Percentiles rank a stretch among this genome's conserved stretches.
phyloP scores from a whole-genome alignment of 176 grass and related monocot species.

The Typha latifolia region DNA sequence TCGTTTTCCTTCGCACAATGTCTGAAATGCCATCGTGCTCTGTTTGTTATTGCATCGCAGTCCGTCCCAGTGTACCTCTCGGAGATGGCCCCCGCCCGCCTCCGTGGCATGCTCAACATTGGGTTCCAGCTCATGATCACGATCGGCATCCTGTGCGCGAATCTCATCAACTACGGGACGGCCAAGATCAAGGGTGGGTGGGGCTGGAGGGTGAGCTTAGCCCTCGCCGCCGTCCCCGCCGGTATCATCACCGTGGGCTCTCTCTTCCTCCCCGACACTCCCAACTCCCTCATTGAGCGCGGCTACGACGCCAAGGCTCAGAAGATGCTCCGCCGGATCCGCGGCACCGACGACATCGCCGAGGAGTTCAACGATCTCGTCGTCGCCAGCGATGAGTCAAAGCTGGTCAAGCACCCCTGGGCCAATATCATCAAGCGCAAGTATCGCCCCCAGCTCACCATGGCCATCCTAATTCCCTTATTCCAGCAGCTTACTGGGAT shows the following conservation, averaged over 20 bases:
- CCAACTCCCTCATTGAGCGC: slow-evolving; percentile 83
- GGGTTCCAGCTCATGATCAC: slow-evolving; percentile 96
- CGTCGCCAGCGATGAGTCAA: slow-evolving; percentile 65
- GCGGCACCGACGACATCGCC: slow-evolving; percentile 67
- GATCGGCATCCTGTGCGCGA: slow-evolving; percentile 69
- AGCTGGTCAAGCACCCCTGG: slow-evolving; percentile 56
- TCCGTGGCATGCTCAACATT: slow-evolving; percentile 96
- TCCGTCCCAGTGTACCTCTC: slow-evolving; percentile 88
- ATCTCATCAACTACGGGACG: slow-evolving; percentile 85
- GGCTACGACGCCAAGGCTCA: slow-evolving; percentile 46
- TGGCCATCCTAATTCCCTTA: slow-evolving; percentile 61
- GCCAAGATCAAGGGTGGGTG: slow-evolving; percentile 68
- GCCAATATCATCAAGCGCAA: slow-evolving; percentile 50
- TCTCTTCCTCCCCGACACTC: slow-evolving; percentile 87
- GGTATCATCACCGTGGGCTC: slow-evolving; percentile 75
- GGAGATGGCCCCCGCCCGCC: slow-evolving; percentile 83
- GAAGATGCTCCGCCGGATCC: slow-evolving; percentile 73
- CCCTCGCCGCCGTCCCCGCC: slow-evolving; percentile 71
- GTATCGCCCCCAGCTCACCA: slow-evolving; percentile 57
- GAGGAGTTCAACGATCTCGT: slow-evolving; percentile 80
- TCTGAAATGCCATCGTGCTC: not conserved
- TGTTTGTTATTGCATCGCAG: slow-evolving; percentile 29
- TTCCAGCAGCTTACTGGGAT: slow-evolving; percentile 46
- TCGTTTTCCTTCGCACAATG: no score
- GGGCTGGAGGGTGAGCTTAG: slow-evolving; percentile 84